Evolutionary conservation across 257 asterid genomes (phyloP).

Genomic region (Cordia subcordata): DNA sequence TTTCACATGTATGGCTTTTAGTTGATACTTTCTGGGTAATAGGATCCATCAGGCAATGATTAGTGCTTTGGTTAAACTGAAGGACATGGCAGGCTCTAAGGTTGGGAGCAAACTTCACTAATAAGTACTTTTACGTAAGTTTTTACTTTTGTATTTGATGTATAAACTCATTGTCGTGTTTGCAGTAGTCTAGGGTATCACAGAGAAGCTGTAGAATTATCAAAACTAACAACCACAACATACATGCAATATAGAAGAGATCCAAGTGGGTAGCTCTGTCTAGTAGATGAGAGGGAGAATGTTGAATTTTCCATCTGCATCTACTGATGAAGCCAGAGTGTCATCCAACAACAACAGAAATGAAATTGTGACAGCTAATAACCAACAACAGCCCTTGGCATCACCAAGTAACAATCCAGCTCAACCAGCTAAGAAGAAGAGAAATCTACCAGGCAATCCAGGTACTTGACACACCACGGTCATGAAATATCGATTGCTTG

Average conservation of each 20-base stretch:
- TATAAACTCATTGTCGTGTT: background rate
- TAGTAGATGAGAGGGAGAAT: no score
- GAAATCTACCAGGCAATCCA: conserved; percentile 75
- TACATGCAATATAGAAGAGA: background rate
- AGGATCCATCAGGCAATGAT: conserved; percentile 36
- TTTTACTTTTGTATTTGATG: background rate
- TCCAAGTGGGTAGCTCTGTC: background rate
- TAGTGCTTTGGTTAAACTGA: conserved; percentile 12
- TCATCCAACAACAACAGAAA: conserved; percentile 22
- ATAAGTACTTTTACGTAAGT: background rate
- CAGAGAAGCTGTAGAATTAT: background rate
- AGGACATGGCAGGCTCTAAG: conserved; percentile 14
- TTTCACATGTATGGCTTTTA: conserved; percentile 57
- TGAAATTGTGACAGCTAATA: conserved; percentile 22
- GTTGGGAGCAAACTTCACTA: background rate
- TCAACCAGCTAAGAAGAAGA: conserved; percentile 46
- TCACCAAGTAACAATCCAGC: conserved; percentile 19
- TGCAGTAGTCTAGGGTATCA: background rate
- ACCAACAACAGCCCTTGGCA: conserved; percentile 13
- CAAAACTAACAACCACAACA: background rate
- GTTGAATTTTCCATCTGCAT: conserved; percentile 73
- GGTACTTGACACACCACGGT: conserved; percentile 33
- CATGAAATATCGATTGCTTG: no score
- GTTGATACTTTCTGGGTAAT: conserved; percentile 43
- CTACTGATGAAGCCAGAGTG: conserved; percentile 35